Evolutionary conservation across 2,329 filamentous ascomycete genomes (phyloP), one percentile per base, ranked within the genome.

Genomic region (Metarhizium anisopliae): DNA sequence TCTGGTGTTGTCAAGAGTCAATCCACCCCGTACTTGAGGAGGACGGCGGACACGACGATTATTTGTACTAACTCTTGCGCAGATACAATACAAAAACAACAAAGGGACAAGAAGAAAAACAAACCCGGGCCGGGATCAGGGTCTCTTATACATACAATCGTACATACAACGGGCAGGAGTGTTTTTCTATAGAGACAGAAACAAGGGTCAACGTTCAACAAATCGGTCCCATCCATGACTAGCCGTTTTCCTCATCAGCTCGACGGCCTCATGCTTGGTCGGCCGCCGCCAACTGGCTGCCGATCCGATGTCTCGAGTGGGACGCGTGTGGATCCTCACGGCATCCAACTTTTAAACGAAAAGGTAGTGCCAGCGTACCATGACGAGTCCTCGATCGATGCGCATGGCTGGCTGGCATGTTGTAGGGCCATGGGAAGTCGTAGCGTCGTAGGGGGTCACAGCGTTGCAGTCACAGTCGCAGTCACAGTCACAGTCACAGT

Each of bases 301-400:
- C 49, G 54, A 55, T 55, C 54, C 40, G 49, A 51, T 52, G 30
- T 50, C 32, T 35, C 7, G 32, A n/a, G 54, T 55, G 49, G 54
- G 29, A 16, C 36, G 45, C 4, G 40, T 30, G 11, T 25, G 47
- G 29, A 14, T 35, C 14, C n/a, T 30, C 35, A 25, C 40, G 36
- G 49, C 53, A 51, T 51, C 47, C 36, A 18, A 38, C 18, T 55
- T 10, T 49, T 55, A 29, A 36, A 45, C 30, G 20, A 35, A 14
- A n/a, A 50, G 32, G 45, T 42, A 50, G 53, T 29, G 30, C 29
- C 45, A 42, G 16, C 29, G 51, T 53, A 25, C 25, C 25, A 25
- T 25, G 25, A 25, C 25, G 25, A 25, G 25, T 25, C 25, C 32
- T 35, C 32, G 32, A 35, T 35, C 32, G 32, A 35, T 35, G 10